Percentiles rank a stretch among this genome's conserved stretches.
phyloP scores from a whole-genome alignment of 805 yeast genomes.

The Teunomyces panamensis region DNA sequence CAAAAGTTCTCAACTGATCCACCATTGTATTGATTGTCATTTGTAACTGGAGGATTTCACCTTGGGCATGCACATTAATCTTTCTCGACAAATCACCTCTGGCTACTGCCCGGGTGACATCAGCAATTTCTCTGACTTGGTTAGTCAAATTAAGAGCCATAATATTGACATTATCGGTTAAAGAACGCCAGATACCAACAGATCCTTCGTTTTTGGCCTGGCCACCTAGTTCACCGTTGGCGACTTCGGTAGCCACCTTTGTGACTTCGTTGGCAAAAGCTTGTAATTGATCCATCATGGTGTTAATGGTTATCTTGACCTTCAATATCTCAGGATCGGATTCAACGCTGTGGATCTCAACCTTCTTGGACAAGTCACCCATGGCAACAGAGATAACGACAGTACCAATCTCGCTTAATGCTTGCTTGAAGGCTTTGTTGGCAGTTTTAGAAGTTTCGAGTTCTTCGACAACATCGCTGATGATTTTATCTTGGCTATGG shows the following conservation, averaged over 20 bases:
- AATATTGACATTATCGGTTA: conserved; percentile 80
- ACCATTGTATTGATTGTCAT: conserved; percentile 88
- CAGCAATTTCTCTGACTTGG: conserved; percentile 76
- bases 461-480: conserved; percentile 26
- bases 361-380: conserved; percentile 84
- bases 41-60: conserved; percentile 81
- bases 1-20: conserved; percentile 78
- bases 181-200: conserved; percentile 82
- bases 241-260: conserved; percentile 84
- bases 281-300: conserved; percentile 86
- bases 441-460: conserved; percentile 44
- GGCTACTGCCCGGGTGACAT: conserved; percentile 86
- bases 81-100: conserved; percentile 79
- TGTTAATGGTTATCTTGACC: conserved; percentile 77
- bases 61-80: conserved; percentile 88
- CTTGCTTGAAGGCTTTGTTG: conserved; percentile 68
- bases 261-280: conserved; percentile 80
- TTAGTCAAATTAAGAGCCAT: conserved; percentile 83
- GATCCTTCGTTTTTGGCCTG: conserved; percentile 84
- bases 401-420: conserved; percentile 76
- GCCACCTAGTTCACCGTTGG: conserved; percentile 87
- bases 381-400: conserved; percentile 86
- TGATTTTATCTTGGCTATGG: conserved; percentile 26
- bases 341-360: conserved; percentile 67
- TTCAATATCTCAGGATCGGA: conserved; percentile 76